These are phyloP conservation scores for Debaryomyces castellii DNA, from an alignment of 805 yeast species.

Conservation along the genomic window DNA sequence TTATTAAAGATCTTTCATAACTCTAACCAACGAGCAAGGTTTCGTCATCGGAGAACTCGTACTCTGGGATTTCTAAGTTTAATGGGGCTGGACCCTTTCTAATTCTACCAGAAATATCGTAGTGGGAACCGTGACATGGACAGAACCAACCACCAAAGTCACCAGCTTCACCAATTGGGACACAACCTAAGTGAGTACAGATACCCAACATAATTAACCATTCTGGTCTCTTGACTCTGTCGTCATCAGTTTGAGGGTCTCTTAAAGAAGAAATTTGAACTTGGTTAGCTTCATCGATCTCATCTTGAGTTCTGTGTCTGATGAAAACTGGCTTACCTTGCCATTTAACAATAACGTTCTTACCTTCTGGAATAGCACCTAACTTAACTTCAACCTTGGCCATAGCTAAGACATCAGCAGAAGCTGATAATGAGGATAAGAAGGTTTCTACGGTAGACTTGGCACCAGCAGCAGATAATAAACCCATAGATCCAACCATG, in stretches of 20 bases:
- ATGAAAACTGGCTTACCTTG: conserved; percentile 99
- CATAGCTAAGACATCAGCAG: conserved; percentile 98
- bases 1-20: conserved; percentile 3
- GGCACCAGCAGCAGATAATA: conserved; percentile 90
- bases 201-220: conserved; percentile 99
- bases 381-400: conserved; percentile 98
- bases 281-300: conserved; percentile 89
- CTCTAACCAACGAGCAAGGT: conserved; percentile 86
- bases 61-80: conserved; percentile 94
- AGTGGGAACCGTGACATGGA: conserved; percentile 99
- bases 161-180: conserved; percentile 99
- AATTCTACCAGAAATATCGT: conserved; percentile 99
- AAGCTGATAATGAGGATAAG: conserved; percentile 91
- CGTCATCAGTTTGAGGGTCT: conserved; percentile 92
- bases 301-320: conserved; percentile 95
- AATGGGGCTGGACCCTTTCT: conserved; percentile 99
- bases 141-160: conserved; percentile 99
- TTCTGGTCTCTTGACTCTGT: conserved; percentile 94
- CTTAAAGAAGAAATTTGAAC: conserved; percentile 78
- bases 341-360: conserved; percentile 98
- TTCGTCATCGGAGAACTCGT: conserved; percentile 74
- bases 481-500: conserved; percentile 95
- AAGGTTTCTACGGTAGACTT: conserved; percentile 94
- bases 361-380: conserved; percentile 92
- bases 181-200: conserved; percentile 99